phyloP scores from a whole-genome alignment of 2,329 filamentous ascomycete species.

The Cladobotryum mycophilum region DNA sequence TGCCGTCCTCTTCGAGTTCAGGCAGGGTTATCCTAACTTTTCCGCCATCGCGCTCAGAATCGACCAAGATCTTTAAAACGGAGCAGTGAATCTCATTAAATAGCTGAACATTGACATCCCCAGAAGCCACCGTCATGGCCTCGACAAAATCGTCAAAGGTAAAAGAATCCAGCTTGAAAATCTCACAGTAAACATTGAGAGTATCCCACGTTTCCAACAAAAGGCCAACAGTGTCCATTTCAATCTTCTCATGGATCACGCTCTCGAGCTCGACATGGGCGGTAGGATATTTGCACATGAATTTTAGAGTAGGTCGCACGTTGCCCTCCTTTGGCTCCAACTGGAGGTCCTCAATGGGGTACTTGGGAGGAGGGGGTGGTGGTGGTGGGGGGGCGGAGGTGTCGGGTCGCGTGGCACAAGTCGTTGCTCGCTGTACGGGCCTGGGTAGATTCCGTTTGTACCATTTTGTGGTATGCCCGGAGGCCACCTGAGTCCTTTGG shows the following conservation, averaged over 20 bases:
- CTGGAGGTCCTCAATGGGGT: slow-evolving; percentile 91
- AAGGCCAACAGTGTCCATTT: slow-evolving; percentile 78
- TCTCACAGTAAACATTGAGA: slow-evolving; percentile 94
- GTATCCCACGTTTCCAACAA: slow-evolving; percentile 94
- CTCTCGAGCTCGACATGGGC: slow-evolving; percentile 37
- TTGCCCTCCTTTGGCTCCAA: slow-evolving; percentile 61
- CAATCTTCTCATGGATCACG: slow-evolving; percentile 43
- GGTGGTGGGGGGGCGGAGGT: slow-evolving; percentile 49
- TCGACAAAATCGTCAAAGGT: slow-evolving; percentile 96
- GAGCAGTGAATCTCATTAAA: slow-evolving; percentile 90
- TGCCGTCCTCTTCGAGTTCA: slow-evolving; percentile 64
- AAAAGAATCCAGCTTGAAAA: slow-evolving; percentile 91
- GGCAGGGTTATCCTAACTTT: slow-evolving; percentile 74
- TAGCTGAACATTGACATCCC: slow-evolving; percentile 71
- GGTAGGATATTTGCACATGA: slow-evolving; percentile 61
- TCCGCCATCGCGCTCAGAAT: slow-evolving; percentile 66
- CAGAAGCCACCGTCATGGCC: slow-evolving; percentile 70
- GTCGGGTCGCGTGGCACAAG: slow-evolving; percentile 29
- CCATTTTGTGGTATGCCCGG: slow-evolving; percentile 25
- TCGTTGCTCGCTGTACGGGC: slow-evolving; percentile 33
- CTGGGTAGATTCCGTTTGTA: slow-evolving; percentile 42
- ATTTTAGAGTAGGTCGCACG: slow-evolving; percentile 70
- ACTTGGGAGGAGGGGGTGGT: slow-evolving; percentile 74
- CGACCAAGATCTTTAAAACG: slow-evolving; percentile 79
- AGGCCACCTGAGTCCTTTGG: slow-evolving; percentile 40